A percentile compares a stretch with the other conserved stretches of the same genome.
phyloP scores from a whole-genome alignment of 345 rosid species.

The Pistacia integerrima region DNA sequence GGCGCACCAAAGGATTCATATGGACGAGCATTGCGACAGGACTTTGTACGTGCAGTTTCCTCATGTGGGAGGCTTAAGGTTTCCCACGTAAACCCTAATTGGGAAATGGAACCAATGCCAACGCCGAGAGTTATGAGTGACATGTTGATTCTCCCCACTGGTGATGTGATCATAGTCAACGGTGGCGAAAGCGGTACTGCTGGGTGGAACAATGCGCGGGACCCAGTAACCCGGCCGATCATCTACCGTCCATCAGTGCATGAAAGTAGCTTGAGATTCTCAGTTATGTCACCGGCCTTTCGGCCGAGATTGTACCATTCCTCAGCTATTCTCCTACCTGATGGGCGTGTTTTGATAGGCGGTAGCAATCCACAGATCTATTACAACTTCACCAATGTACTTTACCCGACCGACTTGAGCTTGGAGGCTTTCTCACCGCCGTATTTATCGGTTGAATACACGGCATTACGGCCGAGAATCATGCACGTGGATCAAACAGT shows the following conservation, averaged over 20 bases:
- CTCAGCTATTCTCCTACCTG: conserved; percentile 57
- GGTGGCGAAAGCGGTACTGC: conserved; percentile 72
- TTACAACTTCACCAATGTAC: conserved; percentile 64
- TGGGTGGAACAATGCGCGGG: conserved; percentile 62
- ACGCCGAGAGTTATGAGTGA: conserved; percentile 82
- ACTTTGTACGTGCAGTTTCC: conserved; percentile 46
- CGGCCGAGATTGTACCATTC: conserved; percentile 85
- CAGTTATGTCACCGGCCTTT: conserved; percentile 45
- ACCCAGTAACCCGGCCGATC: conserved; percentile 55
- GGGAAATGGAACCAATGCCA: conserved; percentile 85
- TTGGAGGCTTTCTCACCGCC: conserved; percentile 76
- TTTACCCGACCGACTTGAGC: conserved; percentile 79
- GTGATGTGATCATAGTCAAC: conserved; percentile 67
- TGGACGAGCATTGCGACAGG: conserved; percentile 21
- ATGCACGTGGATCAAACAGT: conserved; percentile 25
- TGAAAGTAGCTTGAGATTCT: conserved; percentile 33
- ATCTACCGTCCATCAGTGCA: conserved; percentile 42
- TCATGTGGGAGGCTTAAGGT: conserved; percentile 73
- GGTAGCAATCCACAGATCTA: conserved; percentile 76
- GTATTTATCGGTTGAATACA: conserved; percentile 44
- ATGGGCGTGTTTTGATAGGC: conserved; percentile 71
- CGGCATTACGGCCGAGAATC: conserved; percentile 44
- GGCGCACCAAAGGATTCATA: conserved; percentile 64
- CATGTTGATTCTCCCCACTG: conserved; percentile 74
- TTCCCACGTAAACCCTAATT: conserved; percentile 40